Base-by-base conservation (phyloP, 805 yeast genomes). In the Candida xyloterini region DNA sequence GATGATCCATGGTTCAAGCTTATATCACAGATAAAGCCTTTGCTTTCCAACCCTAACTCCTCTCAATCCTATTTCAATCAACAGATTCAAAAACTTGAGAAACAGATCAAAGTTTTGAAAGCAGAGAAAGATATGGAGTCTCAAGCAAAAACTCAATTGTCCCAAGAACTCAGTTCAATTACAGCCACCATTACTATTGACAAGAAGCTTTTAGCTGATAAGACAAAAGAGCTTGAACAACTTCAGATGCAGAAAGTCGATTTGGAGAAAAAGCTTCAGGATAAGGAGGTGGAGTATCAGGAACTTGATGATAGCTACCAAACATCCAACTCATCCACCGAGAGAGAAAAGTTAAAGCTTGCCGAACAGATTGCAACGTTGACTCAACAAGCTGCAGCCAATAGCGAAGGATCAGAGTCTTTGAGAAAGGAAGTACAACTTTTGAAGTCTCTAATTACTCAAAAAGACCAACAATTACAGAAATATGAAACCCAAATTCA, bases 1-100 rank as follows among this genome's bases (percentile, higher is more conserved):
- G 57, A 68, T 9, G 80, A 79, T 55, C 84, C 84, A 14, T 93
- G 99, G 99, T 84, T 85, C 62, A 76, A 73, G 35, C 66, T 93
- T 31, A 79, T 80, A 44, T 67, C 78, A 15, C 75, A 76, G 38
- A 66, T 91, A 50, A 86, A 84, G 50, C 98, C 98, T 1, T 59
- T 89, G 29, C 41, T 61, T 9, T 63, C 89, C 10, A 78, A 56
- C 30, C 34, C 53, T 2, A 51, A 47, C 13, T 43, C 57, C 10
- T 44, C 52, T n/a, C 63, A 62, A 35, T 40, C 56, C 69, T 44
- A 85, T 81, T 31, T 74, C 81, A 5, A 78, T 5, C 63, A 74
- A 28, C 81, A 78, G 53, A 68, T 78, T 4, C 76, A 76, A 42
- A 76, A 73, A 40, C 66, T 80, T 43, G 73, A 74, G 41, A 78